Percentiles rank a stretch among this genome's conserved stretches.
These are phyloP conservation scores for Leccinum longicurvipes DNA, from an alignment of 768 basidiomycete genomes.

Conservation along the genomic window DNA sequence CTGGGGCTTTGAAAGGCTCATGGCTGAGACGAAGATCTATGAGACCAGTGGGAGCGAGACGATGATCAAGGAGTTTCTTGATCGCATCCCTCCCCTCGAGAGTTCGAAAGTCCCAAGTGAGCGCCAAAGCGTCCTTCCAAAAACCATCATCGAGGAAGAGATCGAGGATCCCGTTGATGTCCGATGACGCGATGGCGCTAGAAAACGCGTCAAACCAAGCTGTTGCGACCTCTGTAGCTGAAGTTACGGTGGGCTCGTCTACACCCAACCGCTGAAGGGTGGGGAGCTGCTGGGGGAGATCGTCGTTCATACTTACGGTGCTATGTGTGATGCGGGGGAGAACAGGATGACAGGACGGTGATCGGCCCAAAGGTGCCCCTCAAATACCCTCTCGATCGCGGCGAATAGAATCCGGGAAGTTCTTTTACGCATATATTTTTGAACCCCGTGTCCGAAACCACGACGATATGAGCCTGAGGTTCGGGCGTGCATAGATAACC, in stretches of 20 bases:
- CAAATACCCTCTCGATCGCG: not conserved
- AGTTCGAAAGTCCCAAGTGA: conserved; percentile 57
- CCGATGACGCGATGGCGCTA: conserved; percentile 15
- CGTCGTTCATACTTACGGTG: conserved; percentile 16
- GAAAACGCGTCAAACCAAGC: conserved; percentile 27
- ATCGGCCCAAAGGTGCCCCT: not conserved
- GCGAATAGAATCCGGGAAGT: not conserved
- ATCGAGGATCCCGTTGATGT: conserved; percentile 18
- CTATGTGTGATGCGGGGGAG: not conserved
- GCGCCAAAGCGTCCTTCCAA: conserved; percentile 52
- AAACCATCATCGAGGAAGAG: conserved; percentile 32
- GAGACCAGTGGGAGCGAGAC: conserved; percentile 29
- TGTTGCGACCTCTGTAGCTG: conserved; percentile 20
- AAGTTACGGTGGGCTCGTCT: conserved; percentile 17
- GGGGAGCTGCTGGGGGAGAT: conserved; percentile 27
- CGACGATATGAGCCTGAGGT: too few species aligned
- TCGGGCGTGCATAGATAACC: too few species aligned
- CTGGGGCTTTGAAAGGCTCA: conserved; percentile 25
- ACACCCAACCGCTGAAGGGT: conserved; percentile 28
- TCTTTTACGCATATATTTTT: too few species aligned
- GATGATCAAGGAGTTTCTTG: conserved; percentile 37
- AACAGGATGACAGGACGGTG: not conserved
- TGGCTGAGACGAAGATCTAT: conserved; percentile 18
- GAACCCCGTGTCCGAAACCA: too few species aligned
- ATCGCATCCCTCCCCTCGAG: conserved; percentile 41